Evolutionary conservation across 192 early-diverging fungal genomes (phyloP).

Genomic region (Paraglomus occultum): DNA sequence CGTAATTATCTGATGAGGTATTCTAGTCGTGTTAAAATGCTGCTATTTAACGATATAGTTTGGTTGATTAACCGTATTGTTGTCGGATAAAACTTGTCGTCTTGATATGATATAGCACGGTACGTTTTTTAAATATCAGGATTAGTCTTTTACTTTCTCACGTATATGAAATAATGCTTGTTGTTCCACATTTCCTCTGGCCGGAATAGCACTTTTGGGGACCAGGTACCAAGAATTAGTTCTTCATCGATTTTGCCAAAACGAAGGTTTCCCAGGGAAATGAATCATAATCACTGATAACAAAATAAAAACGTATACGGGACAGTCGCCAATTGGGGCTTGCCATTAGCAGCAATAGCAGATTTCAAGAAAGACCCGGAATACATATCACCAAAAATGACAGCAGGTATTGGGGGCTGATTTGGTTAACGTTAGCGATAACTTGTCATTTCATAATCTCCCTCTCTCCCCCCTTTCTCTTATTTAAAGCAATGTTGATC

Average conservation of each 20-base stretch:
- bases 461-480: background rate
- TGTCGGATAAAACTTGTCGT: too few species aligned
- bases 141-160: too few species aligned
- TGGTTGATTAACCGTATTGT: too few species aligned
- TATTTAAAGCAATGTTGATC: constrained; percentile 63
- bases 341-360: constrained; percentile 92
- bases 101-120: too few species aligned
- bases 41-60: too few species aligned
- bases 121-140: too few species aligned
- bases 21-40: too few species aligned
- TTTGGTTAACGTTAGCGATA: background rate
- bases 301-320: background rate
- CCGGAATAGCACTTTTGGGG: background rate
- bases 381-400: constrained; percentile 95
- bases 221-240: background rate
- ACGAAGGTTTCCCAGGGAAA: background rate
- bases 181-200: too few species aligned
- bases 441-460: background rate
- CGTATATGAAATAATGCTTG: too few species aligned
- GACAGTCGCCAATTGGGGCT: constrained; percentile 83
- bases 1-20: too few species aligned
- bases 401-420: constrained; percentile 50
- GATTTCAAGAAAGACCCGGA: constrained; percentile 89
- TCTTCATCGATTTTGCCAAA: background rate
- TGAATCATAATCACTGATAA: background rate